These are phyloP conservation scores for Beverwykella pulmonaria DNA, from an alignment of 495 filamentous ascomycete species.

Conservation along the genomic window DNA sequence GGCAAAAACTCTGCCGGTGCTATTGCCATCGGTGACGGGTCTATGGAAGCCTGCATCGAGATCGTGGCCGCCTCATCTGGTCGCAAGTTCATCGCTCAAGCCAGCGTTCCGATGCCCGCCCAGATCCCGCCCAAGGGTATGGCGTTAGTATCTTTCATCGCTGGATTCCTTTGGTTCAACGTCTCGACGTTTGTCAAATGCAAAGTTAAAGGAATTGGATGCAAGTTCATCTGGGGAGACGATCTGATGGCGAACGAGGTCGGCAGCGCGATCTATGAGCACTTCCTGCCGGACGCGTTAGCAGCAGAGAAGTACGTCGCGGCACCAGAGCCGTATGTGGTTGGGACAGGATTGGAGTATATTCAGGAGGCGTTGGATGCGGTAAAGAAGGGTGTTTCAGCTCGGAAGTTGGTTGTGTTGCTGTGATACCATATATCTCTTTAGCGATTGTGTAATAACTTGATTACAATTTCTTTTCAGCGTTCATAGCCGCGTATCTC, in stretches of 20 bases:
- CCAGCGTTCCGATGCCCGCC: conserved; percentile 8
- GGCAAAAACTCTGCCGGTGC: conserved; percentile 42
- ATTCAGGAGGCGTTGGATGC: conserved; percentile 10
- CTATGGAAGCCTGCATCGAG: conserved; percentile 19
- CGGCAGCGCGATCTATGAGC: conserved; percentile 38
- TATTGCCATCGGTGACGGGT: conserved; percentile 21
- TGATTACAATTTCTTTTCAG: neutral
- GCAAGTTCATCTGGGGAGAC: conserved; percentile 16
- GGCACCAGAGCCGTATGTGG: conserved; percentile 37
- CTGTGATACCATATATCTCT: neutral
- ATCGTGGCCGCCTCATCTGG: conserved; percentile 9
- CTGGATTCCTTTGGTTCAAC: neutral
- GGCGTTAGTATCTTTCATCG: neutral
- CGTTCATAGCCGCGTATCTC: neutral
- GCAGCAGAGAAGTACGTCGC: conserved; percentile 28
- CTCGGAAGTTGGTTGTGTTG: conserved; percentile 8
- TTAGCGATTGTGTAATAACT: neutral
- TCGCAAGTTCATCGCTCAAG: conserved; percentile 18
- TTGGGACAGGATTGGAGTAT: conserved; percentile 21
- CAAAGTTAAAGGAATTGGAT: conserved; percentile 11
- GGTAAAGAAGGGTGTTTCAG: conserved; percentile 20
- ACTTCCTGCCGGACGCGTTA: conserved; percentile 39
- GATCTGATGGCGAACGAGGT: conserved; percentile 40
- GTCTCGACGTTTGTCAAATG: conserved; percentile 2
- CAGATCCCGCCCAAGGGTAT: neutral